Evolutionary conservation across 768 basidiomycete species (phyloP), one percentile per base, ranked within the genome.

Genomic region (Clitopilus hobsonii): DNA sequence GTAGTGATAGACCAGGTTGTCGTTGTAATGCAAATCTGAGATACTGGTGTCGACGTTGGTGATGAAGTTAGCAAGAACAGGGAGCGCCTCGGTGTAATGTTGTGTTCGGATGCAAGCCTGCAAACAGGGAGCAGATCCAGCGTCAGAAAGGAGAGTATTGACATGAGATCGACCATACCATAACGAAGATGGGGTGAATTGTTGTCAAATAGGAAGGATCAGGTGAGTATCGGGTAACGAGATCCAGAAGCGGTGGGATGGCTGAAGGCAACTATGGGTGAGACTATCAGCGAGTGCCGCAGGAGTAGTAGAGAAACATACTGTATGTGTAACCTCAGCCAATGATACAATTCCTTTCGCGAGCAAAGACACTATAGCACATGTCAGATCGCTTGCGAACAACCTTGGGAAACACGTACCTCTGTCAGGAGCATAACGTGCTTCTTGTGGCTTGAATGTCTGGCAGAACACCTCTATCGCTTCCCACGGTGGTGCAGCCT

Each of bases 1-100:
- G 67, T 94, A 93, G 73, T 94, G 90, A 65, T 94, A 94, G n/a
- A 80, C 70, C 22, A 96, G 76, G 62, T 88, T 88, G 67, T 94
- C 93, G 59, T 80, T 84, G 70, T 91, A 93, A 27, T 67, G 70
- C 53, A 95, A 71, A 56, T 91, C 88, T 2, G 81, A 82, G n/a
- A 80, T 66, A 0, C 65, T 58, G 1, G 71, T 76, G 65, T 87
- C 85, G 54, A 94, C 78, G 38, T 81, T 74, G 11, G 83, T 82
- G 58, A 93, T 86, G 16, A 88, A 84, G n/a, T 72, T 64, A 10
- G 64, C 49, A 10, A 94, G 81, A 16, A 93, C 62, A 0, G 83
- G 83, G 11, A 88, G 74, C 0, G 89, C 86, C 1, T 75, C 65
- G 1, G 73, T 59, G 63, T 81, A 89, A 61, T 79, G 74, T 23